These are phyloP conservation scores for Ocimum tenuiflorum DNA, from an alignment of 257 asterid species.

Conservation along the genomic window DNA sequence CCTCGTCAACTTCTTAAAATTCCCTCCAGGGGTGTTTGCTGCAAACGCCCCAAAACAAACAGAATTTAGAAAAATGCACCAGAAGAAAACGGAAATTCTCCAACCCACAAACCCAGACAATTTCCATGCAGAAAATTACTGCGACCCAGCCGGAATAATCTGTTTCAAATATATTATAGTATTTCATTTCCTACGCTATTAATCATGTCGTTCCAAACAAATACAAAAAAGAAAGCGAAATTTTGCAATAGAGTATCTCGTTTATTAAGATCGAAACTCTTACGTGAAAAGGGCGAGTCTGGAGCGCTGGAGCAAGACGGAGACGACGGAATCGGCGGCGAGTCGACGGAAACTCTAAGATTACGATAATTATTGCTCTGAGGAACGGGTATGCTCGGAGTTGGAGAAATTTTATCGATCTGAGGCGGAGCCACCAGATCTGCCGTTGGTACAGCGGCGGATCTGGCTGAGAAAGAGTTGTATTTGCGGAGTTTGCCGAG, in stretches of 20 bases:
- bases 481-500: conserved; percentile 60
- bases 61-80: conserved; percentile 6
- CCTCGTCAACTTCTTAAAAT: conserved; percentile 40
- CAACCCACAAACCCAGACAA: neutral
- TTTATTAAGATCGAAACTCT: neutral
- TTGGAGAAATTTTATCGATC: conserved; percentile 30
- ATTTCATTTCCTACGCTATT: neutral
- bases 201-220: neutral
- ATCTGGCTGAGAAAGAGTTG: conserved; percentile 39
- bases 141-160: neutral
- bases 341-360: conserved; percentile 30
- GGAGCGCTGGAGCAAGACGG: conserved; percentile 46
- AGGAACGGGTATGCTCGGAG: conserved; percentile 46
- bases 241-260: too few relatives aligned
- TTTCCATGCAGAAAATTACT: neutral
- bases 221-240: too few relatives aligned
- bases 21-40: conserved; percentile 48
- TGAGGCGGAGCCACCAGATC: conserved; percentile 9
- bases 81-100: neutral
- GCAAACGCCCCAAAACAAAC: neutral
- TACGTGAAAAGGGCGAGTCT: conserved; percentile 54
- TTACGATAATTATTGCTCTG: conserved; percentile 17
- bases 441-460: conserved; percentile 5
- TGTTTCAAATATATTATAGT: too few relatives aligned
- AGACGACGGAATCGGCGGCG: conserved; percentile 39